A percentile compares a stretch with the other conserved stretches of the same genome.
These are phyloP conservation scores for Fusarium cyanostomum DNA, from an alignment of 2,329 filamentous ascomycete species.

Conservation along the genomic window DNA sequence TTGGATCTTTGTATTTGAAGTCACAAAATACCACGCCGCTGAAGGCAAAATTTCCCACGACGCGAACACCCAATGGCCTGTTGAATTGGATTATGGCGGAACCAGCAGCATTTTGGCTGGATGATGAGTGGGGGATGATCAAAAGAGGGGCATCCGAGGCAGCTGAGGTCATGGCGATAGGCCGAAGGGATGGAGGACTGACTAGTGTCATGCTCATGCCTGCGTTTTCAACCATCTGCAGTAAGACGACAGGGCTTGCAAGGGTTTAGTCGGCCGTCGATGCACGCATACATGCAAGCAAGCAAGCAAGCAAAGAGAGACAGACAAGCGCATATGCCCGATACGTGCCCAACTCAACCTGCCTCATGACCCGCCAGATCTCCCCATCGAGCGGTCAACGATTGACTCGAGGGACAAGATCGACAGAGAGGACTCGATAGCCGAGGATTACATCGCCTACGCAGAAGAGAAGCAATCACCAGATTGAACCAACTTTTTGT, in stretches of 20 bases:
- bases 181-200: conserved; percentile 16
- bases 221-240: conserved; percentile 32
- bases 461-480: conserved; percentile 9
- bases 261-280: conserved; percentile 15
- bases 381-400: conserved; percentile 20
- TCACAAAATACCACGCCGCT: conserved; percentile 41
- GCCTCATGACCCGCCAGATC: conserved; percentile 11
- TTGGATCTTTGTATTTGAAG: conserved; percentile 35
- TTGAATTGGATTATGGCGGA: background rate
- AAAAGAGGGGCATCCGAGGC: conserved; percentile 27
- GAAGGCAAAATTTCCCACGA: conserved; percentile 34
- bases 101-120: conserved; percentile 1
- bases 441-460: conserved; percentile 25
- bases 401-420: conserved; percentile 17
- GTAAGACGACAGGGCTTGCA: conserved; percentile 28
- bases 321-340: conserved; percentile 34
- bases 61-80: background rate
- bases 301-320: conserved; percentile 20
- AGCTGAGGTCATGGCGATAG: conserved; percentile 28
- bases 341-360: conserved; percentile 35
- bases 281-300: conserved; percentile 26
- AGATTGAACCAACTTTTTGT: conserved; percentile 40
- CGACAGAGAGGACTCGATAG: conserved; percentile 23
- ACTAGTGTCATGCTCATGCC: conserved; percentile 28
- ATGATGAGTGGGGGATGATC: conserved; percentile 1